phyloP scores from a whole-genome alignment of 2,329 filamentous ascomycete species.

The Botryotinia calthae region DNA sequence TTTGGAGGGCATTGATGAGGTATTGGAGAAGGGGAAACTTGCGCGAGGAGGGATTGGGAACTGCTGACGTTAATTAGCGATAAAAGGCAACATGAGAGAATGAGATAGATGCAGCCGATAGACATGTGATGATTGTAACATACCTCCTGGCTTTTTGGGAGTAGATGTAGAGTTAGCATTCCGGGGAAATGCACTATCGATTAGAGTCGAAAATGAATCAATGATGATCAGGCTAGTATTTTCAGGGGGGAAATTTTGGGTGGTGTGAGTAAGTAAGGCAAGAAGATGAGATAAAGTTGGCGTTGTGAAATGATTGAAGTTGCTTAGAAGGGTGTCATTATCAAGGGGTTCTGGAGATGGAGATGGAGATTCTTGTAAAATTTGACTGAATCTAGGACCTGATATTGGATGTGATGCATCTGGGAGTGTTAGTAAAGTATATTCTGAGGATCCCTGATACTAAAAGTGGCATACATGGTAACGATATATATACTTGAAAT shows the following conservation, averaged over 20 bases:
- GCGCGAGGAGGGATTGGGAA: constrained; percentile 40
- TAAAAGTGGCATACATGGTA: background rate
- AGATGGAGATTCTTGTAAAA: constrained; percentile 40
- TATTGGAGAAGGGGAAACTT: constrained; percentile 47
- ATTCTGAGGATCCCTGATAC: background rate
- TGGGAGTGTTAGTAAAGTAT: constrained; percentile 23
- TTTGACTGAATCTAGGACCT: constrained; percentile 46
- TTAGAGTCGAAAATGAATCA: constrained; percentile 72
- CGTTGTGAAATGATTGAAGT: constrained; percentile 63
- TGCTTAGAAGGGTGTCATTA: constrained; percentile 39
- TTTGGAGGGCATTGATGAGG: constrained; percentile 69
- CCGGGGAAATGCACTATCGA: constrained; percentile 75
- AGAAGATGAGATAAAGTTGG: constrained; percentile 64
- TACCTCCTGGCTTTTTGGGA: constrained; percentile 32
- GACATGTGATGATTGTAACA: background rate
- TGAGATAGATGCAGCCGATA: background rate
- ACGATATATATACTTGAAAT: background rate
- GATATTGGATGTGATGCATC: constrained; percentile 44
- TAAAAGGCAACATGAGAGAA: background rate
- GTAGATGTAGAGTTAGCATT: constrained; percentile 41
- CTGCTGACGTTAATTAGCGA: constrained; percentile 14
- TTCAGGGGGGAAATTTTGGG: constrained; percentile 58
- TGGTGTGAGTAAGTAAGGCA: constrained; percentile 69
- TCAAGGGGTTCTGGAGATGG: constrained; percentile 3
- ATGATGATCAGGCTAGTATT: constrained; percentile 69